Evolutionary conservation across 139 green algal species (phyloP), one percentile per base, ranked within the genome.

Genomic region (Cymbomonas tetramitiformis): DNA sequence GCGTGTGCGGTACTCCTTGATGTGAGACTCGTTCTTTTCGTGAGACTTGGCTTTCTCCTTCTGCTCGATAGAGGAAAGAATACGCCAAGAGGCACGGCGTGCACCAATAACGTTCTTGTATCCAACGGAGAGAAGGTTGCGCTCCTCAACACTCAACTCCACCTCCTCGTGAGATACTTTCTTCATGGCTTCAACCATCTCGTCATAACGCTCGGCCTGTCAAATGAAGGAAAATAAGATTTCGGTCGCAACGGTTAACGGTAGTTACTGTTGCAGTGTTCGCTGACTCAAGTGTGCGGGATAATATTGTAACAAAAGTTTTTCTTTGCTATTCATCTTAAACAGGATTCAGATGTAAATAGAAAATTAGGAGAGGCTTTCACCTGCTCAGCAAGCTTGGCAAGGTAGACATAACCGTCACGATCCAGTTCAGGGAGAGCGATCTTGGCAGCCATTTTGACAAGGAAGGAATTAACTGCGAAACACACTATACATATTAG

Each of bases 31-130:
- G 46, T 94, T 82, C 62, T 94, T 84, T 51, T 89, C 79, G 56
- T 96, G 94, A 55, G 86, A 87, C 75, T 99, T 99, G 75, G 72
- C 81, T 71, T 97, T 85, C 76, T 99, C 92, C 75, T 97, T 99
- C 73, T 95, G 88, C 81, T 99, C 92, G 65, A 99, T 97, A 67
- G 71, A 88, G 61, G 82, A 93, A 51, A 99, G 83, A 64, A 99
- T 97, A 32, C 92, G 75, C 92, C 92, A 99, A 36, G 83, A 94
- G 1, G 89, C 89, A 25, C 89, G 74, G 30, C 89, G 78, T 3
- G 88, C 85, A 30, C 87, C 90, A 70, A 97, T 96, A 26, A 96
- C 88, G 69, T 96, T 96, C 76, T 97, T 95, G 83, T 94, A 96
- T 10, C 86, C 92, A 46, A 99, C 92, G 19, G 77, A 91, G 5